A percentile compares a stretch with the other conserved stretches of the same genome.
phyloP scores from a whole-genome alignment of 305 asterid genomes.

The Fraxinus greggii region DNA sequence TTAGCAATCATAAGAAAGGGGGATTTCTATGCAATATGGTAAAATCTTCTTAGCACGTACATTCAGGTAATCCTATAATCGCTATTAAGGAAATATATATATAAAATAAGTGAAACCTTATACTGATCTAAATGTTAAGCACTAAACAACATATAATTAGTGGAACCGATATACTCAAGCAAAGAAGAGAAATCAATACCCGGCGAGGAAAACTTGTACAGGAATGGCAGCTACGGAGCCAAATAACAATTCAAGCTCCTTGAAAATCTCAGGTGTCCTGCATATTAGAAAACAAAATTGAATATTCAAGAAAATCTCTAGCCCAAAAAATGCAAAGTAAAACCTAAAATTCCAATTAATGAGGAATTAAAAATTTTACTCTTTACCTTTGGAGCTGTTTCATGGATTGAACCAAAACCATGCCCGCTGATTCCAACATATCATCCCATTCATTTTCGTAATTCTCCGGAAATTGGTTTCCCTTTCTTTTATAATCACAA shows the following conservation, averaged over 20 bases:
- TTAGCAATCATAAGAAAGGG: background rate
- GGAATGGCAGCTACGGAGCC: constrained; percentile 63
- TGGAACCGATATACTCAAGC: background rate
- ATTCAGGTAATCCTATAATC: background rate
- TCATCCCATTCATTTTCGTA: constrained; percentile 43
- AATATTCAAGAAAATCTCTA: constrained; percentile 6
- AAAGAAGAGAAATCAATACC: constrained; percentile 40
- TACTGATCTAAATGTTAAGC: background rate
- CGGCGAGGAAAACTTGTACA: constrained; percentile 56
- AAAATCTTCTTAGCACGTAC: background rate
- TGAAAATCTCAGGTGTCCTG: constrained; percentile 66
- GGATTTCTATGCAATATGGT: background rate
- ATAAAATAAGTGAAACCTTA: background rate
- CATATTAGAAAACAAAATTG: constrained; percentile 20
- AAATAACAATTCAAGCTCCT: constrained; percentile 65
- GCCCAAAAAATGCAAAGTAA: background rate
- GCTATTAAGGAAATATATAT: background rate
- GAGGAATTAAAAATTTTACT: background rate
- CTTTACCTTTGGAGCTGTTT: constrained; percentile 58
- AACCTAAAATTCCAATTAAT: background rate
- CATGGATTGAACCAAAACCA: constrained; percentile 84
- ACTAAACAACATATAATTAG: background rate
- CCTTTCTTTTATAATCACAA: constrained; percentile 11
- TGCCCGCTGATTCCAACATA: constrained; percentile 81
- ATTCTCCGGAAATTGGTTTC: constrained; percentile 23